Percentiles rank a stretch among this genome's conserved stretches.
Evolutionary conservation across 441 rosid genomes (phyloP).

Genomic region (Viola pubescens): DNA sequence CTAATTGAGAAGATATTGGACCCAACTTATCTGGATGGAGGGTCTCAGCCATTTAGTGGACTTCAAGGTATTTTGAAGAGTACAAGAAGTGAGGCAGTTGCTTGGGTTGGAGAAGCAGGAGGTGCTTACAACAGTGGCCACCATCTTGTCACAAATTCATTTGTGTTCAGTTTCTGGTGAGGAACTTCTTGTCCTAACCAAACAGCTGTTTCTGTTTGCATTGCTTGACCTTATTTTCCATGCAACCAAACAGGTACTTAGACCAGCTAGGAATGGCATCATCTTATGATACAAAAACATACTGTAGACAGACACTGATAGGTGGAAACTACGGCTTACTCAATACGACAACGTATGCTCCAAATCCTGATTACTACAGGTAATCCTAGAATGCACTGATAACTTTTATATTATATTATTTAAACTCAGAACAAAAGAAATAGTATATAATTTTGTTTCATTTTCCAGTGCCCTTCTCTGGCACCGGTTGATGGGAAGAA

Average conservation of each 20-base stretch:
- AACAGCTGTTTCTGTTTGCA: not conserved
- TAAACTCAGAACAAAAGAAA: no score
- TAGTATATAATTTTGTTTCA: not conserved
- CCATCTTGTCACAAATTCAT: conserved; percentile 75
- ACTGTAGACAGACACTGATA: conserved; percentile 78
- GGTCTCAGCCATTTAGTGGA: conserved; percentile 36
- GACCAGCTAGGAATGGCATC: conserved; percentile 94
- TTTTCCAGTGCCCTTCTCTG: conserved; percentile 70
- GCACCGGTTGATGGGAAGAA: conserved; percentile 79
- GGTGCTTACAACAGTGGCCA: conserved; percentile 95
- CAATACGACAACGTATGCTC: conserved; percentile 57
- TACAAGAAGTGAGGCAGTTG: conserved; percentile 42
- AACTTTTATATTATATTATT: no score
- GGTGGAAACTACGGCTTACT: conserved; percentile 92
- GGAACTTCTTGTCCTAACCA: not conserved
- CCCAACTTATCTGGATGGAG: conserved; percentile 57
- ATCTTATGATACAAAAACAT: conserved; percentile 63
- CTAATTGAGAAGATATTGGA: conserved; percentile 70
- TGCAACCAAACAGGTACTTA: conserved; percentile 52
- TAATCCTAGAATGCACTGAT: conserved; percentile 11
- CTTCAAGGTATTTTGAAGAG: conserved; percentile 42
- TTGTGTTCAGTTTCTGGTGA: conserved; percentile 91
- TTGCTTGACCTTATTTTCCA: not conserved
- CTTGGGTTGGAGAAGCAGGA: conserved; percentile 96
- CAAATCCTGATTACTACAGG: conserved; percentile 97